Conservation (phyloP, 2,329 filamentous ascomycete species). For the Xylogone sp. region DNA sequence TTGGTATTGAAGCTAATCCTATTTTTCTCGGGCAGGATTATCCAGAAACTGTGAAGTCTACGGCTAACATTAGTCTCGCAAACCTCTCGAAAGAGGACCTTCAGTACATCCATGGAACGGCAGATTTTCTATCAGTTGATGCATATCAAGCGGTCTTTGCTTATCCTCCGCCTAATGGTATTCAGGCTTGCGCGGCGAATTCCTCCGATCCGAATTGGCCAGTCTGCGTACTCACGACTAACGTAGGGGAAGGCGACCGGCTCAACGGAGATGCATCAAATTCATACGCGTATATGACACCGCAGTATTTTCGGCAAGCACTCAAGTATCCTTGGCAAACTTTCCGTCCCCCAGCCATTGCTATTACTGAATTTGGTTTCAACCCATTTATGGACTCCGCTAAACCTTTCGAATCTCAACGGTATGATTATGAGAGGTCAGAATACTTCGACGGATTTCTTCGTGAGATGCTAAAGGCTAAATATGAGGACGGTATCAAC, state of each 20-base stretch:
- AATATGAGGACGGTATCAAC: constrained; percentile 52
- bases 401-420: constrained; percentile 47
- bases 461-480: constrained; percentile 49
- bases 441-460: constrained; percentile 51
- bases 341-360: constrained; percentile 25
- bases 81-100: constrained; percentile 40
- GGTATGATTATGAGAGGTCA: constrained; percentile 35
- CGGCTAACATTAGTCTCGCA: constrained; percentile 27
- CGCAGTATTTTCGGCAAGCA: constrained; percentile 34
- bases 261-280: constrained; percentile 15
- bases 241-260: constrained; percentile 36
- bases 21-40: constrained; percentile 5
- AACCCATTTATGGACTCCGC: constrained; percentile 30
- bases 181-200: constrained; percentile 37
- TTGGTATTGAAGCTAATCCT: constrained; percentile 25
- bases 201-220: constrained; percentile 35
- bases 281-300: constrained; percentile 27
- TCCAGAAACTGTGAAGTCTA: constrained; percentile 24
- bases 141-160: constrained; percentile 52
- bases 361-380: constrained; percentile 38
- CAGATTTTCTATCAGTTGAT: constrained; percentile 53
- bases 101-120: constrained; percentile 42
- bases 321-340: constrained; percentile 38
- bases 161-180: constrained; percentile 34
- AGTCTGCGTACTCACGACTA: constrained; percentile 31